A percentile compares a stretch with the other conserved stretches of the same genome.
Conservation (phyloP, 768 basidiomycete species). For the Leccinum disarticulatum region DNA sequence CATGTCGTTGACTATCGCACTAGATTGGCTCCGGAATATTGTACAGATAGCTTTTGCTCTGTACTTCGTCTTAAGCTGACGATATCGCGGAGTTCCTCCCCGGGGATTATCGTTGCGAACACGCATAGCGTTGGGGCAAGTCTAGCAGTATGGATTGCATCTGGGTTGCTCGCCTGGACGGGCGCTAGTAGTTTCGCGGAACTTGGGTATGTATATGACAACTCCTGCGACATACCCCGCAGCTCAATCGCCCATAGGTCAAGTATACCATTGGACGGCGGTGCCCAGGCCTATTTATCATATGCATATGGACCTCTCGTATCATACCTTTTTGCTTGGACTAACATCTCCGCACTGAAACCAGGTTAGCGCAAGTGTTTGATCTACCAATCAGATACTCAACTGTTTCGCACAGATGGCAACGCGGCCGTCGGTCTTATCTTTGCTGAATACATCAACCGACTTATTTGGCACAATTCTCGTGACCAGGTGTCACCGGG, state of each 20-base stretch:
- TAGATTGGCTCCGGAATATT: conserved; percentile 94
- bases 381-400: not conserved
- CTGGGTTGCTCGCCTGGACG: conserved; percentile 90
- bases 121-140: conserved; percentile 89
- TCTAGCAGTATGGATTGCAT: conserved; percentile 80
- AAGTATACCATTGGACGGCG: conserved; percentile 44
- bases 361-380: conserved; percentile 52
- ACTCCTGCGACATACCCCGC: not conserved
- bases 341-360: conserved; percentile 84
- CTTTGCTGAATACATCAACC: conserved; percentile 89
- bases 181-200: conserved; percentile 95
- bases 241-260: conserved; percentile 19
- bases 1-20: conserved; percentile 2
- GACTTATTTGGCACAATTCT: conserved; percentile 80
- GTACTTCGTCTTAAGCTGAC: conserved; percentile 1
- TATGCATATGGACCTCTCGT: conserved; percentile 86
- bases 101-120: conserved; percentile 88
- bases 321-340: conserved; percentile 95
- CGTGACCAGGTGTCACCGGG: conserved; percentile 69
- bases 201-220: conserved; percentile 60
- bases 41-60: conserved; percentile 44
- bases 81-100: conserved; percentile 64
- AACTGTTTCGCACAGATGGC: conserved; percentile 43
- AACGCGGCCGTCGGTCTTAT: conserved; percentile 88
- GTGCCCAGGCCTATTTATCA: conserved; percentile 77